Evolutionary conservation across 2,329 filamentous ascomycete genomes (phyloP), one percentile per base, ranked within the genome.

Genomic region (Cryphonectria carpinicola): DNA sequence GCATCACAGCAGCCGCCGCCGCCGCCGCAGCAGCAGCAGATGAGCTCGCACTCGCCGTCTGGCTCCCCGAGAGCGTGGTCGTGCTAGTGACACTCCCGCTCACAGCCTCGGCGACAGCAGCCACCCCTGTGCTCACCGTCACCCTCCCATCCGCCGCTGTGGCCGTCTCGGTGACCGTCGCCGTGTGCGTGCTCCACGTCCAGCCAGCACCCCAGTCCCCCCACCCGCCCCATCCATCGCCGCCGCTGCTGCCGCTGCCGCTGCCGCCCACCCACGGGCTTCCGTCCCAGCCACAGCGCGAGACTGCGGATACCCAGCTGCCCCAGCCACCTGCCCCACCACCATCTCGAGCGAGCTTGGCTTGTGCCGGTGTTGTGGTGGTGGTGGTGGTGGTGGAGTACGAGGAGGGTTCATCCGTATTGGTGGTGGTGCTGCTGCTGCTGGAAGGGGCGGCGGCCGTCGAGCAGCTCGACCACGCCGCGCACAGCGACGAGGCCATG

Each of bases 191-290:
- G 28, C 74, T 78, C 79, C 79, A 82, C 56, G 74, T 77, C 82
- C 82, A 84, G 65, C 81, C 82, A 14, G 73, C 68, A 58, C 82
- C 81, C 82, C 82, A 83, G 72, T 79, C 79, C 35, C 80, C 79
- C 76, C 80, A 83, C 43, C 80, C 79, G 43, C 81, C 78, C 75
- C 80, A 81, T 49, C 81, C 80, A 54, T 77, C 78, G 63, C 80
- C 80, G 76, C 32, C 4, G 32, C 4, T 32, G 32, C 32, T 32
- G 32, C 32, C 4, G 32, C 32, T 32, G 32, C 81, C 79, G 32
- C 32, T 32, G 32, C 32, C 4, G 32, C 81, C 79, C 43, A 80
- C 79, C 82, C 82, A 83, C 0, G 80, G 80, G 41, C 79, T 80
- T 3, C 81, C 81, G 72, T 78, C 76, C 77, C 81, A 84, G 39